A percentile compares a stretch with the other conserved stretches of the same genome.
Conservation (phyloP, 176 grass and related monocot genomes). For the Oryza officinalis region DNA sequence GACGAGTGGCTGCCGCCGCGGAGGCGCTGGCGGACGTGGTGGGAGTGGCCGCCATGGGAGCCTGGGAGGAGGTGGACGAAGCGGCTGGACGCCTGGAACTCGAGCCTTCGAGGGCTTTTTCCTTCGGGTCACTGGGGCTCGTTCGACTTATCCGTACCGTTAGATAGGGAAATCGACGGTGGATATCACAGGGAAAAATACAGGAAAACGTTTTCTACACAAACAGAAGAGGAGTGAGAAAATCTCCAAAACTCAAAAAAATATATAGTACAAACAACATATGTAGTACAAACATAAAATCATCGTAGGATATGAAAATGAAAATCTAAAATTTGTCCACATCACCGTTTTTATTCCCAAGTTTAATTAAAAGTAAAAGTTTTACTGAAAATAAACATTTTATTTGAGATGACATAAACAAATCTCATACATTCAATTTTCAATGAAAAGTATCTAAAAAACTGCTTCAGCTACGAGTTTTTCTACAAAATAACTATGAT, state of each 20-base stretch:
- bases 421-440: too few species aligned
- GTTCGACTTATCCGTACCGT: background rate
- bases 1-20: background rate
- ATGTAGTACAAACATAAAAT: too few species aligned
- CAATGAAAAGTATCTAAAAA: too few species aligned
- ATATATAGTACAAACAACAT: too few species aligned
- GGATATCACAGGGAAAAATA: background rate
- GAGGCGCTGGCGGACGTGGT: slow-evolving; percentile 21
- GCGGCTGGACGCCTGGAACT: slow-evolving; percentile 24
- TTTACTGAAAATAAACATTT: too few species aligned
- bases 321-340: too few species aligned
- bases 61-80: background rate
- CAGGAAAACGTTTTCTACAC: background rate
- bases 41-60: slow-evolving; percentile 46
- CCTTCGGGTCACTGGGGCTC: background rate
- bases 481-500: too few species aligned
- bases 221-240: background rate
- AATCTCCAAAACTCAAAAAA: background rate
- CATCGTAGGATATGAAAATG: too few species aligned
- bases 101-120: slow-evolving; percentile 20
- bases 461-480: too few species aligned
- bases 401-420: too few species aligned
- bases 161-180: slow-evolving; percentile 13
- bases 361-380: too few species aligned
- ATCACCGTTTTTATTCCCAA: too few species aligned